Percentiles rank a stretch among this genome's conserved stretches.
Conservation (phyloP, 1,139 yeast species). For the Lodderomyces margitis region DNA sequence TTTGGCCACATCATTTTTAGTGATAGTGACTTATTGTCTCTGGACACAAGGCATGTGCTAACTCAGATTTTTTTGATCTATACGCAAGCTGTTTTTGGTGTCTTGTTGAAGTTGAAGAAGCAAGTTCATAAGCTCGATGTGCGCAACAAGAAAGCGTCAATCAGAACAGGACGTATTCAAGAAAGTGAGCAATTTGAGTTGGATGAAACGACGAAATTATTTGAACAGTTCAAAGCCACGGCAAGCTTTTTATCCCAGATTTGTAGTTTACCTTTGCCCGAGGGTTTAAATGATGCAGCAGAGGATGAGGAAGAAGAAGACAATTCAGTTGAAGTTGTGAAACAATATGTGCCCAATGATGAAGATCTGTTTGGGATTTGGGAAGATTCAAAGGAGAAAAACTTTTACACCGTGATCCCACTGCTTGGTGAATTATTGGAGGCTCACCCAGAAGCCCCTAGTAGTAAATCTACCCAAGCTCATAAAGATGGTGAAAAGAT, state of each 20-base stretch:
- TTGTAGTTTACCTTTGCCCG: constrained; percentile 33
- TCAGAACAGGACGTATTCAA: constrained; percentile 62
- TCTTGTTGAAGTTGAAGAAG: constrained; percentile 34
- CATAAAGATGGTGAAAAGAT: constrained; percentile 44
- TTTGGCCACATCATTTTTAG: constrained; percentile 30
- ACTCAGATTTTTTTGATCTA: constrained; percentile 45
- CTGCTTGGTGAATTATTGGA: constrained; percentile 28
- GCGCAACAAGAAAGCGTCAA: constrained; percentile 52
- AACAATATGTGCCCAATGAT: constrained; percentile 23
- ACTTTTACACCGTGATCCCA: constrained; percentile 53
- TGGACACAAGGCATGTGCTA: constrained; percentile 17
- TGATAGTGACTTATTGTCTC: constrained; percentile 15
- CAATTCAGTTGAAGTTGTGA: constrained; percentile 25
- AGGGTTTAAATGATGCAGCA: constrained; percentile 15
- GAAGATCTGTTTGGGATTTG: constrained; percentile 44
- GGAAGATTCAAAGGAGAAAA: constrained; percentile 63
- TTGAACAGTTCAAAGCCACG: constrained; percentile 46
- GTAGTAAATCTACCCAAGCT: constrained; percentile 2
- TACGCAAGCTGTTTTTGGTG: constrained; percentile 42
- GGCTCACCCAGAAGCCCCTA: constrained; percentile 16
- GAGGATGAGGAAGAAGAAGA: constrained; percentile 20
- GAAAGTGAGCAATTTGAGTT: constrained; percentile 51
- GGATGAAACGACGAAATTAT: constrained; percentile 34
- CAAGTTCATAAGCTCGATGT: constrained; percentile 33
- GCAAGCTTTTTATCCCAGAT: constrained; percentile 47